Base-by-base conservation (phyloP, 2,329 filamentous ascomycete species). In the Fusarium sp. region DNA sequence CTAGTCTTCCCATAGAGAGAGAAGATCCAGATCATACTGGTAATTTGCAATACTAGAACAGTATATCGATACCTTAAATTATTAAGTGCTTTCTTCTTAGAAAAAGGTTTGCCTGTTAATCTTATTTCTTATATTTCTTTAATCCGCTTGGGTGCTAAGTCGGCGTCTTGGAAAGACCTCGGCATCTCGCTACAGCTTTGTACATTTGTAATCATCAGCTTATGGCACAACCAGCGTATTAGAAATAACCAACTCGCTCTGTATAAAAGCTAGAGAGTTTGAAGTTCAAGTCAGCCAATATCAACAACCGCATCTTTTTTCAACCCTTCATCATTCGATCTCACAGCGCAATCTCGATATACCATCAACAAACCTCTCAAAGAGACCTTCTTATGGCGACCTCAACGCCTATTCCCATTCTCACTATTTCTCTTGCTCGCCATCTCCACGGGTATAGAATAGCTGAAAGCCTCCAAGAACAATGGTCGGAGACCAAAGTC, bases 401-500 rank as follows among this genome's bases (percentile, higher is more conserved):
- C 9, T 26, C 52, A 13, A 4, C 18, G 22, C n/a, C 52, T 1
- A 56, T 69, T 5, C n/a, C 52, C 1, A 6, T 72, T 2, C 52
- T 72, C 1, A 72, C 69, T 0, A 64, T 72, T 2, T 72, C 69
- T 3, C 69, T 72, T n/a, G 24, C 47, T 3, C 52, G 35, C 0
- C 48, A 72, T 7, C 63, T 72, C 6, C 48, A 69, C 5, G 69
- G 69, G 1, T 15, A 38, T 4, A 39, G 58, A 3, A 52, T 56
- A 33, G 28, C 10, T 1, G 31, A 68, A 14, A 33, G 41, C 5
- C 22, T 72, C 1, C 15, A 36, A 17, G 41, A 69, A 20, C 63
- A 69, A 51, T 72, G 69, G 69, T 63, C 52, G 1, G 11, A 68
- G 8, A 3, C 20, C 11, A 72, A 65, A 6, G 42, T 72, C 7